These are phyloP conservation scores for Pseudogymnoascus sp. DNA, from an alignment of 2,329 filamentous ascomycete species.

Conservation along the genomic window DNA sequence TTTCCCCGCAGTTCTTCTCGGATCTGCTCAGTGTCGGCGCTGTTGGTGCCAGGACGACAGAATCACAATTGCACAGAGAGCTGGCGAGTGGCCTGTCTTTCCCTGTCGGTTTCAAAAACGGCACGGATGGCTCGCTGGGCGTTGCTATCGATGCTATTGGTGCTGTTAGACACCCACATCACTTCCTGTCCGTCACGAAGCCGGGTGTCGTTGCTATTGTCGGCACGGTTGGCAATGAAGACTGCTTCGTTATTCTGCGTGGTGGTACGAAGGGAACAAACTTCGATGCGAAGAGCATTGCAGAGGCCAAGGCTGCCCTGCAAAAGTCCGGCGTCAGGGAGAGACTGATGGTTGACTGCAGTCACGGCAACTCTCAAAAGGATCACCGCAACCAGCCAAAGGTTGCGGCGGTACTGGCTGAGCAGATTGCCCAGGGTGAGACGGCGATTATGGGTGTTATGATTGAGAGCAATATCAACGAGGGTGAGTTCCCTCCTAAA, in stretches of 20 bases:
- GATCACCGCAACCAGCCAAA: constrained; percentile 96
- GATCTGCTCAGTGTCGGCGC: constrained; percentile 88
- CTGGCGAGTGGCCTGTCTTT: constrained; percentile 89
- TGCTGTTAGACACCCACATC: constrained; percentile 83
- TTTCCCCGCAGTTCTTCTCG: constrained; percentile 92
- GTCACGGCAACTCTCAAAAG: constrained; percentile 92
- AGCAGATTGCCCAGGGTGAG: constrained; percentile 81
- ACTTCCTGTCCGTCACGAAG: constrained; percentile 97
- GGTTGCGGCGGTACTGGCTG: constrained; percentile 73
- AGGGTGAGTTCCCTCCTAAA: constrained; percentile 49
- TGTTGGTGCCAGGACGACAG: constrained; percentile 91
- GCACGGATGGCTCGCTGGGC: constrained; percentile 81
- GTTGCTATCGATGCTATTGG: constrained; percentile 95
- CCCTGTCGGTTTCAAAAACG: constrained; percentile 99
- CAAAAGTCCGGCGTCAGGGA: constrained; percentile 65
- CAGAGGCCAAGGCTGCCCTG: constrained; percentile 73
- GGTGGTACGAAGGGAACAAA: constrained; percentile 92
- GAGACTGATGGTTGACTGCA: constrained; percentile 95
- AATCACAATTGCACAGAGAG: constrained; percentile 92
- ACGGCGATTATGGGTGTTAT: constrained; percentile 90
- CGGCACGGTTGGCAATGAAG: constrained; percentile 87
- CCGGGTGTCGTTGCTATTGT: constrained; percentile 92
- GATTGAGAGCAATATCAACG: constrained; percentile 97
- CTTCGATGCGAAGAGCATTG: constrained; percentile 79
- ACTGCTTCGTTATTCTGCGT: constrained; percentile 93